phyloP scores from a whole-genome alignment of 2,329 filamentous ascomycete species.

The Clonostachys byssicola region DNA sequence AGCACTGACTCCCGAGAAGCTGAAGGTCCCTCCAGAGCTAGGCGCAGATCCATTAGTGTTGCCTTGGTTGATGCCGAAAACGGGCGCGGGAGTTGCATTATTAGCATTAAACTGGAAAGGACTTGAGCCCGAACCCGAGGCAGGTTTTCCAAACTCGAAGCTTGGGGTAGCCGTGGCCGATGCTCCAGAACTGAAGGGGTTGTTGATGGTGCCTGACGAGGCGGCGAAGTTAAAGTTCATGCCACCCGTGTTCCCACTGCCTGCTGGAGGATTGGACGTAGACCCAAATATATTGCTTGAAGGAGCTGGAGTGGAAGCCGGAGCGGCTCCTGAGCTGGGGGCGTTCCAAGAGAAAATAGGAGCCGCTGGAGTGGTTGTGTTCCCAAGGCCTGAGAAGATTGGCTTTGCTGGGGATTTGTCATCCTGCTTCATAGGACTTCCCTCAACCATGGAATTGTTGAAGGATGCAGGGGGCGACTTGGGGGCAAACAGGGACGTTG shows the following conservation, averaged over 20 bases:
- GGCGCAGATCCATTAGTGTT: conserved; percentile 8
- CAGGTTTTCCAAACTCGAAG: conserved; percentile 30
- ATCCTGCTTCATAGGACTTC: conserved; percentile 39
- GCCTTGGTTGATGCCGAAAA: conserved; percentile 11
- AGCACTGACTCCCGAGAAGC: conserved; percentile 2
- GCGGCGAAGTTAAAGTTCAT: conserved; percentile 19
- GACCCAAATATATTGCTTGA: conserved; percentile 32
- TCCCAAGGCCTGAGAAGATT: conserved; percentile 16
- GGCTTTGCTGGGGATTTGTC: conserved; percentile 30
- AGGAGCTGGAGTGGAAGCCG: conserved; percentile 8
- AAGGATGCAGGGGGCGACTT: conserved; percentile 22
- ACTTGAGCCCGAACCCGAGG: conserved; percentile 13
- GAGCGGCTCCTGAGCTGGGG: neutral
- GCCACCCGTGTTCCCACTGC: conserved; percentile 4
- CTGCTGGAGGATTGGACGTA: conserved; percentile 10
- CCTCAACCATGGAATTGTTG: conserved; percentile 27
- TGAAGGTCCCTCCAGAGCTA: conserved; percentile 14
- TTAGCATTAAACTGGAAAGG: conserved; percentile 31
- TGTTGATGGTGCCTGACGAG: conserved; percentile 20
- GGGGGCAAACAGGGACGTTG: conserved; percentile 31
- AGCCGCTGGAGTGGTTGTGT: conserved; percentile 12
- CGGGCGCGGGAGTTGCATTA: conserved; percentile 10
- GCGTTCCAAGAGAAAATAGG: conserved; percentile 26
- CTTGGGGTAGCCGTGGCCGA: neutral
- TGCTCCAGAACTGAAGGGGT: conserved; percentile 29